Percentiles rank a stretch among this genome's conserved stretches.
These are phyloP conservation scores for Aquilaria yunnanensis DNA, from an alignment of 345 rosid genomes.

Conservation along the genomic window DNA sequence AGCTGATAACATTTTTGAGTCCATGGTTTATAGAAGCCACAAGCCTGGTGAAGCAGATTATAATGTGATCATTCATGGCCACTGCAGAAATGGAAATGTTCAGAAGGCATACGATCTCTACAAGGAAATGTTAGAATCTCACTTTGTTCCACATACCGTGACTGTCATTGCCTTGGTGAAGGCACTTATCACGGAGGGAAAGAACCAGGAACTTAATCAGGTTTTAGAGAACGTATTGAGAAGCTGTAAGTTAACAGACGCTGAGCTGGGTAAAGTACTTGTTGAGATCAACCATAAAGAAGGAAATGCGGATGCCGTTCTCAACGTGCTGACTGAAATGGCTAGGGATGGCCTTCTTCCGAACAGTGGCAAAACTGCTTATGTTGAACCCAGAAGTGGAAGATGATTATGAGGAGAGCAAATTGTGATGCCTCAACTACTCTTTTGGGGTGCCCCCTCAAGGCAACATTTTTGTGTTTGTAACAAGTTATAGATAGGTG, in stretches of 20 bases:
- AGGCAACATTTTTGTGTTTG: background rate
- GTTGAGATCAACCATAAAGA: conserved; percentile 77
- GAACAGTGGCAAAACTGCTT: conserved; percentile 30
- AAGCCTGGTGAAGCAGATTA: conserved; percentile 64
- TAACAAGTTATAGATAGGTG: background rate
- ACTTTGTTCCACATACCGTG: conserved; percentile 64
- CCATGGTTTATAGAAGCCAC: conserved; percentile 57
- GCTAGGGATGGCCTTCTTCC: conserved; percentile 92
- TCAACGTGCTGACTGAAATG: conserved; percentile 68
- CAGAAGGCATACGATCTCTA: conserved; percentile 58
- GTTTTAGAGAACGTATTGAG: conserved; percentile 44
- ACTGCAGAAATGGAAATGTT: conserved; percentile 52
- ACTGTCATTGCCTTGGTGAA: conserved; percentile 64
- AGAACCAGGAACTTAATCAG: conserved; percentile 43
- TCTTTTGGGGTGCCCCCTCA: background rate
- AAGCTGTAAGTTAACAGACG: conserved; percentile 77
- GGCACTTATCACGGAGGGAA: conserved; percentile 46
- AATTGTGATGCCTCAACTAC: background rate
- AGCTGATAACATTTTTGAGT: conserved; percentile 67
- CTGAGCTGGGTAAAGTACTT: conserved; percentile 64
- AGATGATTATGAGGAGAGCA: conserved; percentile 4
- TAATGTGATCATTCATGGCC: conserved; percentile 80
- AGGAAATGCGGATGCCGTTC: conserved; percentile 78
- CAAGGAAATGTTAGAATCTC: conserved; percentile 50
- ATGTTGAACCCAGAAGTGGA: conserved; percentile 8